Percentiles rank a stretch among this genome's conserved stretches.
Conservation (phyloP, 192 early-diverging fungal genomes). For the Coemansia sp. region DNA sequence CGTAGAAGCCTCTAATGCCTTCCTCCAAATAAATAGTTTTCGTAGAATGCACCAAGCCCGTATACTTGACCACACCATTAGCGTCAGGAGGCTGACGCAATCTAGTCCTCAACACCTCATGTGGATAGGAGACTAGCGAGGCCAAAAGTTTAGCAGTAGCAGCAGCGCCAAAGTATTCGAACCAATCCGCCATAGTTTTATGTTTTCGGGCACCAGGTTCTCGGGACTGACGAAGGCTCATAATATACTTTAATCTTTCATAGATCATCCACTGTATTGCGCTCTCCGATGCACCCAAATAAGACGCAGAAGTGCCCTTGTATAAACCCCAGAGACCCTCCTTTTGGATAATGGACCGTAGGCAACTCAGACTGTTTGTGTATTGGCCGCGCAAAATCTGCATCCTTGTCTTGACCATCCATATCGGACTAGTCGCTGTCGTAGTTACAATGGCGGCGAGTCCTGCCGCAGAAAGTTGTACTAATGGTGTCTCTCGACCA, state of each 20-base stretch:
- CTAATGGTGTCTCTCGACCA: slow-evolving; percentile 72
- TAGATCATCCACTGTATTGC: slow-evolving; percentile 97
- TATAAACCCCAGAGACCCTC: slow-evolving; percentile 87
- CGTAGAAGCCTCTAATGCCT: slow-evolving; percentile 83
- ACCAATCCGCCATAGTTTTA: slow-evolving; percentile 66
- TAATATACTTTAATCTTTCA: slow-evolving; percentile 79
- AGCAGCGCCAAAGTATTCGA: slow-evolving; percentile 81
- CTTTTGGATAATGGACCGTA: slow-evolving; percentile 63
- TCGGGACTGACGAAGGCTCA: slow-evolving; percentile 17
- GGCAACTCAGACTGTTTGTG: slow-evolving; percentile 78
- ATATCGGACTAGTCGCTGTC: slow-evolving; percentile 91
- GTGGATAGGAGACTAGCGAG: slow-evolving; percentile 88
- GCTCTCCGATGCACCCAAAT: slow-evolving; percentile 83
- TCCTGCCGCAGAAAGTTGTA: slow-evolving; percentile 80
- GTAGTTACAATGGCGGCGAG: slow-evolving; percentile 76
- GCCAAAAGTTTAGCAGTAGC: slow-evolving; percentile 85
- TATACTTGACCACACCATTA: slow-evolving; percentile 72
- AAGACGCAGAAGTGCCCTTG: slow-evolving; percentile 87
- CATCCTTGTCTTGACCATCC: slow-evolving; percentile 96
- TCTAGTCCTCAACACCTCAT: slow-evolving; percentile 93
- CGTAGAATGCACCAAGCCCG: slow-evolving; percentile 63
- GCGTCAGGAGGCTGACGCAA: slow-evolving; percentile 77
- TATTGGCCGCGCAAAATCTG: slow-evolving; percentile 77
- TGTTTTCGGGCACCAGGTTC: neutral
- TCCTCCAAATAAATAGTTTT: slow-evolving; percentile 71